These are phyloP conservation scores for Glaciozyma martinii DNA, from an alignment of 768 basidiomycete species.

Conservation along the genomic window DNA sequence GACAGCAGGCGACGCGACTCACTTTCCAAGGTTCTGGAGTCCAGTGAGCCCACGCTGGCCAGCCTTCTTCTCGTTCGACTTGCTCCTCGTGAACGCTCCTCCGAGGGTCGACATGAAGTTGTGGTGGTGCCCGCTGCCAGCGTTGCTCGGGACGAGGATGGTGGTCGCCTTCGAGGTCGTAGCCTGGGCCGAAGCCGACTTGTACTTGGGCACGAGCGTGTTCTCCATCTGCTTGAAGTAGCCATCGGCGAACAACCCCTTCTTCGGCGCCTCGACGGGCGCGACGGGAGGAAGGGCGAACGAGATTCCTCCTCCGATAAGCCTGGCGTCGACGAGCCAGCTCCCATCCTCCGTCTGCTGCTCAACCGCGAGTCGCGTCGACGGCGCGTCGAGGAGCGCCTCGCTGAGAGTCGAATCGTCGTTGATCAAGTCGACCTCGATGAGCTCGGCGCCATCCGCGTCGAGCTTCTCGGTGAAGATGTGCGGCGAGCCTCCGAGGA, in stretches of 20 bases:
- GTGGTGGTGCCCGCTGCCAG: neutral
- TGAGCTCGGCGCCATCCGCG: constrained; percentile 18
- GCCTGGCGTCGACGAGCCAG: constrained; percentile 28
- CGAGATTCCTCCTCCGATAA: neutral
- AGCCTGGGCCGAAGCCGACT: constrained; percentile 1
- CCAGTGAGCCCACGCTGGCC: constrained; percentile 22
- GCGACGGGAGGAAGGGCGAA: constrained; percentile 11
- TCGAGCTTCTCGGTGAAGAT: constrained; percentile 25
- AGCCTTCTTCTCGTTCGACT: neutral
- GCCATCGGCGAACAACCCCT: constrained; percentile 7
- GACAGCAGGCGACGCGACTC: neutral
- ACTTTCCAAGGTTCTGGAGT: constrained; percentile 27
- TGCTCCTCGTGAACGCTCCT: constrained; percentile 23
- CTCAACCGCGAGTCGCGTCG: constrained; percentile 26
- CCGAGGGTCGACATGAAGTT: neutral
- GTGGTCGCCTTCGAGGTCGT: neutral
- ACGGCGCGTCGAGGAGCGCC: constrained; percentile 16
- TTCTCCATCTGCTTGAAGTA: neutral
- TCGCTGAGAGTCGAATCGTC: constrained; percentile 11
- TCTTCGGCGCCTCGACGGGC: neutral
- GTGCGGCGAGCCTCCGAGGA: constrained; percentile 34
- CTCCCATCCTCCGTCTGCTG: constrained; percentile 9
- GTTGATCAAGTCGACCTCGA: neutral
- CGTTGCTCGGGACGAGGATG: constrained; percentile 6
- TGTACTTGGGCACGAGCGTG: neutral